Conservation (phyloP, 768 basidiomycete species). For the Trametopsis cervina region DNA sequence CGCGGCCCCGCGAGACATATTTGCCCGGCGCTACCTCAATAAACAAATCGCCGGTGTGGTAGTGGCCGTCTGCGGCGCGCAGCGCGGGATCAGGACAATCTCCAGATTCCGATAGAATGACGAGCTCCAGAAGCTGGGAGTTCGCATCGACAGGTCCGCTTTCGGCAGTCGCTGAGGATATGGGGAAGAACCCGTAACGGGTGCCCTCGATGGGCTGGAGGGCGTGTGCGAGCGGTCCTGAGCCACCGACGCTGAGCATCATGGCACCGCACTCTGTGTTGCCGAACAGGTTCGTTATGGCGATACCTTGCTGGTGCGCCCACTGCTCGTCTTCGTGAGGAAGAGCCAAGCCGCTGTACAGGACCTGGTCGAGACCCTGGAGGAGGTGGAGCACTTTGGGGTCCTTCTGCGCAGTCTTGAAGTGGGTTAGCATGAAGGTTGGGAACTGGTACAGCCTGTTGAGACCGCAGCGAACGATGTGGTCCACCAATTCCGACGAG, state of each 20-base stretch:
- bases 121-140: constrained; percentile 54
- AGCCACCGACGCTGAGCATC: constrained; percentile 52
- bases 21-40: constrained; percentile 49
- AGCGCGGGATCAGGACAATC: constrained; percentile 63
- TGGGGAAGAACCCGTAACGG: constrained; percentile 61
- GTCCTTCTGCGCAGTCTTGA: constrained; percentile 52
- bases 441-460: constrained; percentile 75
- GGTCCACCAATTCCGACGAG: constrained; percentile 62
- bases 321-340: constrained; percentile 65
- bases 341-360: constrained; percentile 61
- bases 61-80: constrained; percentile 57
- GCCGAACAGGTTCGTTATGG: constrained; percentile 71
- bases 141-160: constrained; percentile 45
- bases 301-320: constrained; percentile 58
- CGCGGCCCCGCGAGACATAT: constrained; percentile 63
- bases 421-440: constrained; percentile 57
- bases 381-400: constrained; percentile 55
- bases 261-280: constrained; percentile 77
- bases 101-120: constrained; percentile 57
- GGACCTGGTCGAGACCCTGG: constrained; percentile 49
- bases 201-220: constrained; percentile 56
- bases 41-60: constrained; percentile 82
- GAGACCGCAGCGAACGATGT: constrained; percentile 59
- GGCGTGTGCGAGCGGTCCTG: constrained; percentile 41
- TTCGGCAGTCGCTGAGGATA: constrained; percentile 33